Base-by-base conservation (phyloP, 257 asterid species). In the Solanum dulcamara region DNA sequence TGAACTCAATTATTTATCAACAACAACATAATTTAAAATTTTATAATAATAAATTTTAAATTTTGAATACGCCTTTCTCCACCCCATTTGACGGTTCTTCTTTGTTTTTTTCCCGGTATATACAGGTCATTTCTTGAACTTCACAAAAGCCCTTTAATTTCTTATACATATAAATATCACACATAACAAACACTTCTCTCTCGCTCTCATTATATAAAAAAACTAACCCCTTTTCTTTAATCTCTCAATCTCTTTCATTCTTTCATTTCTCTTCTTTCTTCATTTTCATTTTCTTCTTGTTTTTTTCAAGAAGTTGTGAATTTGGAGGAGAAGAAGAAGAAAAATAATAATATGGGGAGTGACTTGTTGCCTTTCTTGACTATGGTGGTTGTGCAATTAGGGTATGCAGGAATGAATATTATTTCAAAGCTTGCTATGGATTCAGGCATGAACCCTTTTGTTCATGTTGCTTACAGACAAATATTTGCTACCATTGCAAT, bases 401-500 rank as follows among this genome's bases (percentile, higher is more conserved):
- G 98, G 0, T 94, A 93, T 59, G 97, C 97, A 12, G 98, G 98
- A 0, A 92, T 96, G 97, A 96, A 93, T 81, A 93, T 96, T 9
- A 81, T 96, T 15, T 94, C 98, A 4, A 96, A 92, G 81, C 90
- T 95, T 7, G 99, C 98, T 0, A 93, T 96, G 98, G 97, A 94
- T 90, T 90, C 98, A 3, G 98, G 99, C 1, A 96, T 96, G 98
- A 89, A 94, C 86, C 98, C 99, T 35, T 93, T 89, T n/a, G 94
- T 96, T 42, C 97, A 93, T 37, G 98, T 96, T 11, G 99, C 99
- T 42, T 96, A 96, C 74, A 91, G 98, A 20, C 99, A 96, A 84
- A 62, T 96, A 14, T 93, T 95, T 55, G 98, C 98, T 1, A 87
- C 96, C 81, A 18, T 93, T 7, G 83, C 91, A 22, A 84, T 96